Base-by-base conservation (phyloP, 345 rosid species). In the Dovyalis caffra region DNA sequence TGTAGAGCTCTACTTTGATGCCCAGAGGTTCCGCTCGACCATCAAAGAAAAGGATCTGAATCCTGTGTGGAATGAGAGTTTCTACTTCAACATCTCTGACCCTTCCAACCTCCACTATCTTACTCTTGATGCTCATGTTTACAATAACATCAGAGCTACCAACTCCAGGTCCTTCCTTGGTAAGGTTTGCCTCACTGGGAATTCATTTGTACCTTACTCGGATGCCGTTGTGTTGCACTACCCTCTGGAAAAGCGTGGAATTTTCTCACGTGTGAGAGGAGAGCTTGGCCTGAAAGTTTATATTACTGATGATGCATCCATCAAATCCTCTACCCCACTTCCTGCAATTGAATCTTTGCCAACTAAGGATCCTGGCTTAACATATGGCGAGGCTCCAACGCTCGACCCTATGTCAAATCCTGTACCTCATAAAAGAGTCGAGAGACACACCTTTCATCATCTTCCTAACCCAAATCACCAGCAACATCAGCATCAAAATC, bases 51-150 rank as follows among this genome's bases (percentile, higher is more conserved):
- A 87, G 81, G 98, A 91, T 83, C 90, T 93, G 63, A 90, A 83
- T 82, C 99, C 99, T 2, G 91, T 95, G 67, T 95, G 99, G 99
- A 89, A 93, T 38, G 99, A 93, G 90, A 90, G 96, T 81, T 91
- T 93, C 87, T 91, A 86, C 88, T 95, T 95, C 89, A 93, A 95
- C 84, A 89, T 95, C 40, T 79, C 97, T 28, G 94, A 95, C 72
- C 92, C 97, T 66, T 81, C 97, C 74, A 89, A 86, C 71, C 93
- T 95, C 58, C 93, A 86, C 43, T 84, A 90, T 74, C 92, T 89
- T n/a, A 81, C 85, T 8, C 93, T 93, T 70, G 99, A 93, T 43
- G 96, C 87, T 49, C 87, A 84, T 64, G 83, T 90, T 76, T 88
- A 90, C 74, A 90, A 88, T 74, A 85, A 80, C 45, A 71, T 88